A percentile compares a stretch with the other conserved stretches of the same genome.
Evolutionary conservation across 129 eudicot genomes (phyloP).

Genomic region (Flaveria brownii): DNA sequence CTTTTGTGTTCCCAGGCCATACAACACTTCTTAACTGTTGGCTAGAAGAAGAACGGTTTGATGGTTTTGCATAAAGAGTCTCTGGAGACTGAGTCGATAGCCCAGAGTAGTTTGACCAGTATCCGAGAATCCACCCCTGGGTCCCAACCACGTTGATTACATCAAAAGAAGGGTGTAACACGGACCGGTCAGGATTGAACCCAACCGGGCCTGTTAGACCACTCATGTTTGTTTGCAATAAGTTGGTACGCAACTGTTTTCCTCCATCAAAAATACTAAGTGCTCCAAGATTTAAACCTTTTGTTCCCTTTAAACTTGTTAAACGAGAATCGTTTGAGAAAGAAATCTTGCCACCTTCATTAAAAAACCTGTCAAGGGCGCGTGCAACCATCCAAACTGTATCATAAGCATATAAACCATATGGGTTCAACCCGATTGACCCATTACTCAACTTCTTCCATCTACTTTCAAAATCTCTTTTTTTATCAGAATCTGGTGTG

Average conservation of each 20-base stretch:
- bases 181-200: constrained; percentile 51
- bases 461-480: constrained; percentile 42
- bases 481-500: constrained; percentile 53
- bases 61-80: constrained; percentile 51
- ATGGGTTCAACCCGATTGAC: constrained; percentile 57
- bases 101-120: constrained; percentile 86
- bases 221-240: constrained; percentile 55
- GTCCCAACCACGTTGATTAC: constrained; percentile 59
- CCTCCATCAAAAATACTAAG: constrained; percentile 79
- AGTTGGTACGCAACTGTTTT: constrained; percentile 37
- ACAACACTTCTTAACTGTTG: constrained; percentile 50
- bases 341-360: constrained; percentile 62
- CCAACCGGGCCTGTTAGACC: constrained; percentile 74
- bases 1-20: constrained; percentile 76
- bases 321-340: constrained; percentile 60
- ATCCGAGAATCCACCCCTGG: constrained; percentile 57
- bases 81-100: constrained; percentile 68
- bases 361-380: constrained; percentile 53
- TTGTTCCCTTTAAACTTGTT: constrained; percentile 29
- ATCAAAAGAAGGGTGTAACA: constrained; percentile 63
- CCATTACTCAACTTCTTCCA: constrained; percentile 65
- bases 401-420: constrained; percentile 87
- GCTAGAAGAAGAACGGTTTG: constrained; percentile 57
- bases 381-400: constrained; percentile 74
- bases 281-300: constrained; percentile 59